phyloP scores from a whole-genome alignment of 495 filamentous ascomycete genomes.

The Trichocladium uniseriatum region DNA sequence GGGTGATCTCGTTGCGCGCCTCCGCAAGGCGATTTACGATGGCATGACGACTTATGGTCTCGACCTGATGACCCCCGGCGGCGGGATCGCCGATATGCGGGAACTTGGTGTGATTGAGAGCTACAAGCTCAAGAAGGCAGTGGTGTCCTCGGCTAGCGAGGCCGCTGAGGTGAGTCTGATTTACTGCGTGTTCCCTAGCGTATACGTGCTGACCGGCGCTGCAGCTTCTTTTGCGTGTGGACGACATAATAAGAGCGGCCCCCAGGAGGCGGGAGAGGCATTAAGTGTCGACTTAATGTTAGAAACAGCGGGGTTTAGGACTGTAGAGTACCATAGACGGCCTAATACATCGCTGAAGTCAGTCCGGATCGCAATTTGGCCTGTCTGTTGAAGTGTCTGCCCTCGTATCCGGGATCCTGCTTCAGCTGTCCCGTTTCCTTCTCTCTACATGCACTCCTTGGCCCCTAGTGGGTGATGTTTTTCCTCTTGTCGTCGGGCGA shows the following conservation, averaged over 20 bases:
- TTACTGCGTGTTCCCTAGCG: background rate
- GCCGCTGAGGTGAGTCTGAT: constrained; percentile 72
- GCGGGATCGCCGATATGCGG: constrained; percentile 92
- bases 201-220: constrained; percentile 8
- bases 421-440: no score
- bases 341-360: constrained; percentile 2
- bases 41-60: constrained; percentile 86
- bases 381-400: background rate
- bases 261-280: constrained; percentile 30
- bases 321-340: constrained; percentile 19
- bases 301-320: background rate
- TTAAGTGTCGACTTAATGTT: background rate
- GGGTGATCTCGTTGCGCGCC: constrained; percentile 81
- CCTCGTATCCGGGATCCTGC: no score
- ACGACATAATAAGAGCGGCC: constrained; percentile 34
- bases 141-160: constrained; percentile 89
- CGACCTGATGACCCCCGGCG: constrained; percentile 81
- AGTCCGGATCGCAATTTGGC: background rate
- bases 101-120: constrained; percentile 93
- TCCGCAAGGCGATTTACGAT: constrained; percentile 88
- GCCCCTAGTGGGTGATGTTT: no score
- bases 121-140: constrained; percentile 96
- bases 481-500: no score
- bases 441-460: no score
- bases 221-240: constrained; percentile 29